Base-by-base conservation (phyloP, 2,329 filamentous ascomycete species). In the Fusarium gaditjirri region DNA sequence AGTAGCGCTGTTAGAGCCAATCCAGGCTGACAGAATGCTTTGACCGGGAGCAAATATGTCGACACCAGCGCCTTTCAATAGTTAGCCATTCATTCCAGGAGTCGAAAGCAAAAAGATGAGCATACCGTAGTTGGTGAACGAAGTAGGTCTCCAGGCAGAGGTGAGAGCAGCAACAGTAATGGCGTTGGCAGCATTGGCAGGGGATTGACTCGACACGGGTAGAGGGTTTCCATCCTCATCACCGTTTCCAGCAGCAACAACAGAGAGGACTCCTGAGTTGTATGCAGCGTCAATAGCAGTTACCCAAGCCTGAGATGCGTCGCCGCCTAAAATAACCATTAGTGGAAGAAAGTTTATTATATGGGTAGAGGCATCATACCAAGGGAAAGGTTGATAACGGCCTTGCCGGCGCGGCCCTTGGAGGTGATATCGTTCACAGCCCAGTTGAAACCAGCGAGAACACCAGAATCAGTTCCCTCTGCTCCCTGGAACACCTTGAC, bases 131-230 rank as follows among this genome's bases (percentile, higher is more conserved):
- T 47, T 47, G 2, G 44, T 47, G 6, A 47, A 47, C 8, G 44
- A 47, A 8, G 44, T 47, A 2, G 44, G 27, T n/a, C 13, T 47
- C 44, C 44, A 47, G 21, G 44, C 44, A 17, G 44, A 47, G 21
- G 44, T 47, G 27, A 47, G 44, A 47, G 44, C 44, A n/a, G 44
- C 44, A 47, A 47, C 27, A n/a, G 44, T 47, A 10, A 47, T 47
- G 14, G 44, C 44, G 10, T 47, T 47, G 14, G 44, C 44, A 11
- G 44, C 44, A 17, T 47, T 47, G 44, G 44, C 44, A n/a, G 27
- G 44, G 10, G 44, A 47, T 21, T 47, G 44, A 6, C 44, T 47
- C 1, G 44, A 47, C n/a, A 47, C 44, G 5, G 44, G 44, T 3
- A 47, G 44, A 6, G 44, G 44, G 27, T 47, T 47, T 47, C 44